Conservation (phyloP, 2,329 filamentous ascomycete genomes). For the Cadophora sp. region DNA sequence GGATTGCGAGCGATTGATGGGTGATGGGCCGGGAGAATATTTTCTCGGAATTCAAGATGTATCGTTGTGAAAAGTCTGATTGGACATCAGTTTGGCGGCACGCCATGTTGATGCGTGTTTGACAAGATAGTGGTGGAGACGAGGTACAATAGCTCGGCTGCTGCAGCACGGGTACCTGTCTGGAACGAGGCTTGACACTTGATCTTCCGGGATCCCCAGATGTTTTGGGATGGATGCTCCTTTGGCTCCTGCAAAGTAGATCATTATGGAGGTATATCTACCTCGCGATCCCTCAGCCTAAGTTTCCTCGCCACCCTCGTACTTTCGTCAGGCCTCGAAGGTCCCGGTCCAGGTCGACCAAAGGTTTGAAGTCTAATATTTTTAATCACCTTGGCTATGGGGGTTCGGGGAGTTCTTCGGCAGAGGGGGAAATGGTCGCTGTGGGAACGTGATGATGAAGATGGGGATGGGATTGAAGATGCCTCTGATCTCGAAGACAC, state of each 20-base stretch:
- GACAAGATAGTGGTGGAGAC: background rate
- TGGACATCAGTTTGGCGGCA: background rate
- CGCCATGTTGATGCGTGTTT: background rate
- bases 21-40: background rate
- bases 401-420: background rate
- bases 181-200: conserved; percentile 8
- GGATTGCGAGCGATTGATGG: background rate
- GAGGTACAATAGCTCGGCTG: background rate
- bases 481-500: background rate
- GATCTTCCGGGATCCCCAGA: conserved; percentile 3
- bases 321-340: conserved; percentile 11
- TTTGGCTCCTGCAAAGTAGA: background rate
- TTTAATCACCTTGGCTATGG: conserved; percentile 3
- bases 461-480: background rate
- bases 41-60: background rate
- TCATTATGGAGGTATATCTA: conserved; percentile 3
- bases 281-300: background rate
- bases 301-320: background rate
- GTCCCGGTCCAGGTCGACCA: conserved; percentile 6
- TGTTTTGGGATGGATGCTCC: conserved; percentile 6
- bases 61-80: background rate
- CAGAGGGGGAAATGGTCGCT: background rate
- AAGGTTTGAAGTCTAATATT: conserved; percentile 8
- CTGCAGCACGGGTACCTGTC: conserved; percentile 10
- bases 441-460: background rate